Percentiles rank a stretch among this genome's conserved stretches.
Conservation (phyloP, 2,329 filamentous ascomycete genomes). For the Fusarium musae region DNA sequence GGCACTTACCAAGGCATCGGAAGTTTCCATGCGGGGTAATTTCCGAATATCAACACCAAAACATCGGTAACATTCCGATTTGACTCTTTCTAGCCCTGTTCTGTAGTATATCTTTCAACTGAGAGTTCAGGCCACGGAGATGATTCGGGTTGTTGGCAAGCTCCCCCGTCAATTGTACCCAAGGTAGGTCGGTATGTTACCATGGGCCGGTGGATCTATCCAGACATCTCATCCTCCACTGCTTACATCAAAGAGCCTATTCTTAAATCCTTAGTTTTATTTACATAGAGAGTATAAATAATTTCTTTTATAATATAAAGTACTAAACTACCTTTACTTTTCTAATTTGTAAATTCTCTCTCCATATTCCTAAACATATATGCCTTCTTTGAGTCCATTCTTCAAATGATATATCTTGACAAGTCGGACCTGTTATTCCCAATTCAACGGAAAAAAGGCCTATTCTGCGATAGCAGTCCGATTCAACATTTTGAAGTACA, state of each 20-base stretch:
- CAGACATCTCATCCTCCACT: not conserved
- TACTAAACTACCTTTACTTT: not conserved
- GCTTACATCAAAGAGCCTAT: not conserved
- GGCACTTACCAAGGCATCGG: not conserved
- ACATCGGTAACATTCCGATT: not conserved
- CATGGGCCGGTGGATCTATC: not conserved
- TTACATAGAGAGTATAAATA: not conserved
- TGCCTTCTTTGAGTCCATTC: not conserved
- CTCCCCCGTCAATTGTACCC: not conserved
- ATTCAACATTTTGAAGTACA: not conserved
- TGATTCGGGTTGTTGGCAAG: not conserved
- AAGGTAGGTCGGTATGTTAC: not conserved
- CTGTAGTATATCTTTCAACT: not conserved
- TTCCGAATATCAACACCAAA: not conserved
- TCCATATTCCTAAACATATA: not conserved
- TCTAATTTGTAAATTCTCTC: not conserved
- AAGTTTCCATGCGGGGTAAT: constrained; percentile 1
- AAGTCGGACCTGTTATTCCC: not conserved
- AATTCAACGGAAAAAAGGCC: not conserved
- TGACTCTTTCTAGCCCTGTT: not conserved
- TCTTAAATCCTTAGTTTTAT: too few species aligned
- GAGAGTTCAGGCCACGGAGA: not conserved
- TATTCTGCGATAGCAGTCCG: not conserved
- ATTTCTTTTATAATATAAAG: not conserved
- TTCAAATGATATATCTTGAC: not conserved